phyloP scores from a whole-genome alignment of 2,329 filamentous ascomycete species.

The Aspergillus quadricinctus region DNA sequence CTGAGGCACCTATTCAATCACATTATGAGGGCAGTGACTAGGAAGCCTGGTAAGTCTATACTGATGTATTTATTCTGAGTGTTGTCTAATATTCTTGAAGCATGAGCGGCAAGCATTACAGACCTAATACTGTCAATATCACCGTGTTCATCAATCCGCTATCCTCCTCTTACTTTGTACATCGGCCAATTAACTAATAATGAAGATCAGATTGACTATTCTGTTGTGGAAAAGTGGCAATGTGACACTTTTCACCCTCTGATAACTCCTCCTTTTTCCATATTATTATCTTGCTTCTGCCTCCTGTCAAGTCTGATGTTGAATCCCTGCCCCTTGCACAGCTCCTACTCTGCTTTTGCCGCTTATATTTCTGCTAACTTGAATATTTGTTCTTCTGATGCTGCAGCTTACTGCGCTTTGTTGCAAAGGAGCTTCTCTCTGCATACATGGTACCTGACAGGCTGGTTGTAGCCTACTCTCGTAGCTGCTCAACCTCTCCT shows the following conservation, averaged over 20 bases:
- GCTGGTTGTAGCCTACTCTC: not conserved
- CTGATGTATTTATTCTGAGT: not conserved
- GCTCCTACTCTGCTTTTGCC: not conserved
- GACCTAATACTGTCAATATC: not conserved
- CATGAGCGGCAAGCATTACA: not conserved
- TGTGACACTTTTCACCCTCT: not conserved
- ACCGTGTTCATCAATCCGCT: not conserved
- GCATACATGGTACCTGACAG: not conserved
- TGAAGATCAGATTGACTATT: not conserved
- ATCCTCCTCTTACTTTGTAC: not conserved
- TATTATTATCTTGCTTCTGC: not conserved
- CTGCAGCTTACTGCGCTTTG: not conserved
- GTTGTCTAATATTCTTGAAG: slow-evolving; percentile 3
- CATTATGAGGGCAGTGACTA: not conserved
- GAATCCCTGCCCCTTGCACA: not conserved
- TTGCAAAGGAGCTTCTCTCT: not conserved
- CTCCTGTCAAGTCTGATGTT: not conserved
- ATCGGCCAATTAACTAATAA: not conserved
- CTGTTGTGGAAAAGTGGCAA: not conserved
- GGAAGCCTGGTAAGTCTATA: not conserved
- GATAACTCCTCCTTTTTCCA: not conserved
- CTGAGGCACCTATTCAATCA: not conserved
- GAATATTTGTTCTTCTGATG: not conserved
- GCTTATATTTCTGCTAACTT: not conserved
- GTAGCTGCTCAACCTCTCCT: not conserved